phyloP scores from a whole-genome alignment of 2,329 filamentous ascomycete species.

The Didymella arachidicola region DNA sequence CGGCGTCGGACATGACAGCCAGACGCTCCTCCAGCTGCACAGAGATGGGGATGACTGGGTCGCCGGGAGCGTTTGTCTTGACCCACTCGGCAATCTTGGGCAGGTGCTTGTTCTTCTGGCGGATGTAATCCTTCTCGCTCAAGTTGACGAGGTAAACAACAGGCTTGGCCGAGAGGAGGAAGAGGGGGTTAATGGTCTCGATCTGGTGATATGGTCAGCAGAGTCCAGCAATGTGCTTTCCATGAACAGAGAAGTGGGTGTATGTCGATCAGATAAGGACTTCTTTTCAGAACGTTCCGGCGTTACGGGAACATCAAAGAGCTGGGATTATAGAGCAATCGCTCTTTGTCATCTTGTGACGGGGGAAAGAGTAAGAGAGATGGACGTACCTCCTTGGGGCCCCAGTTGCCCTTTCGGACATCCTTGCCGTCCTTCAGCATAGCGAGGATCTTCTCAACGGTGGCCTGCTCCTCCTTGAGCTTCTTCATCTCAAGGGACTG shows the following conservation, averaged over 20 bases:
- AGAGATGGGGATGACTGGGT: conserved; percentile 92
- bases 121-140: conserved; percentile 94
- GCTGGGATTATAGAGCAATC: conserved; percentile 98
- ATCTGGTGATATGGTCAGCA: conserved; percentile 66
- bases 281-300: conserved; percentile 90
- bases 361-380: conserved; percentile 22
- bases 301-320: conserved; percentile 91
- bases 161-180: conserved; percentile 94
- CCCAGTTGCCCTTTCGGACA: conserved; percentile 88
- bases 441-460: conserved; percentile 86
- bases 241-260: conserved; percentile 14
- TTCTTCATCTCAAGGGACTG: conserved; percentile 99
- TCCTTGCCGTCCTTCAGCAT: conserved; percentile 90
- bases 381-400: conserved; percentile 87
- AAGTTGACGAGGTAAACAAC: conserved; percentile 97
- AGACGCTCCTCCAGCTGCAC: conserved; percentile 93
- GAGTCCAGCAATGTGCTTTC: conserved; percentile 9
- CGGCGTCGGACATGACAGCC: conserved; percentile 79
- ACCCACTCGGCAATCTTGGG: conserved; percentile 94
- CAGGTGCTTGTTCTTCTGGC: conserved; percentile 99
- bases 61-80: conserved; percentile 85
- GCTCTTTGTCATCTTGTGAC: conserved; percentile 98
- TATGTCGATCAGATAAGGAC: conserved; percentile 69
- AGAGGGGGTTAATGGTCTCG: conserved; percentile 95
- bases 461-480: conserved; percentile 91